Evolutionary conservation across 306 rosid genomes (phyloP).

Genomic region (Quercus glauca): DNA sequence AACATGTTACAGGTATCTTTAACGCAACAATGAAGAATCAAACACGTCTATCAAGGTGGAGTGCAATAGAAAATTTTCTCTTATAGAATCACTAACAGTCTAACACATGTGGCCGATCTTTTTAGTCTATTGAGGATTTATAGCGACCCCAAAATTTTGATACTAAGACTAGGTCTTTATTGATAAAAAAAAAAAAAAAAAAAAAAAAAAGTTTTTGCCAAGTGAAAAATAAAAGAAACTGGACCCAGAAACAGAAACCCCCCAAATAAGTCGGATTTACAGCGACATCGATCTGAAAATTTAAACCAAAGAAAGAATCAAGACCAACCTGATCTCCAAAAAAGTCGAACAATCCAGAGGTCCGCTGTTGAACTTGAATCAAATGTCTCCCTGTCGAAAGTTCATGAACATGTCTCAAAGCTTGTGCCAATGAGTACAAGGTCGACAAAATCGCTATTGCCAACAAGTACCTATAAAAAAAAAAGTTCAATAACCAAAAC

Average conservation of each 20-base stretch:
- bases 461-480: slow-evolving; percentile 52
- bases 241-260: background rate
- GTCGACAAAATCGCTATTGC: slow-evolving; percentile 49
- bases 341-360: slow-evolving; percentile 47
- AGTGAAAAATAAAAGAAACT: background rate
- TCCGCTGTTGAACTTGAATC: slow-evolving; percentile 28
- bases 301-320: background rate
- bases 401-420: slow-evolving; percentile 39
- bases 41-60: no score
- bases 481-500: background rate
- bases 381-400: slow-evolving; percentile 30
- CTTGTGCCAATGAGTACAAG: slow-evolving; percentile 50
- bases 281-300: background rate
- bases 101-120: no score
- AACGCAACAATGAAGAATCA: background rate
- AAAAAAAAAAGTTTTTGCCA: background rate
- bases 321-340: slow-evolving; percentile 66
- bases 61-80: no score
- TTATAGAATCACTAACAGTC: no score
- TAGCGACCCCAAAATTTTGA: no score
- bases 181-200: background rate
- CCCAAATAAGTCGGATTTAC: background rate
- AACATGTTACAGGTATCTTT: background rate
- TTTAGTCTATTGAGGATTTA: no score
- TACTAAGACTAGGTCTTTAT: no score